Evolutionary conservation across 768 basidiomycete genomes (phyloP).

Genomic region (Boletellus ananiceps): DNA sequence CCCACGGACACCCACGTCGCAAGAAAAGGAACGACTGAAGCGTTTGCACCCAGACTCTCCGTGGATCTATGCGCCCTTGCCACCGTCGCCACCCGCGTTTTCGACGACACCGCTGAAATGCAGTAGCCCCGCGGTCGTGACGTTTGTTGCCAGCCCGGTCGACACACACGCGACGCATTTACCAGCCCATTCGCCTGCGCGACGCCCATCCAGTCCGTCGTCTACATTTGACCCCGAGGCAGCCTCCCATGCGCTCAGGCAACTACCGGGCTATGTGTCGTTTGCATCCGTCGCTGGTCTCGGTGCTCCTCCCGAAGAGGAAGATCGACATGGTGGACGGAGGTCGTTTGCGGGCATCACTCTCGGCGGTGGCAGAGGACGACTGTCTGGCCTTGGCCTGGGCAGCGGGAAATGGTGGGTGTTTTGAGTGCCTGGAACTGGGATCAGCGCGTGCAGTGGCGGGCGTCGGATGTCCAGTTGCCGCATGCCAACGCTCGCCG

Average conservation of each 20-base stretch:
- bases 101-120: constrained; percentile 29
- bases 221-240: constrained; percentile 60
- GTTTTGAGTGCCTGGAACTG: constrained; percentile 17
- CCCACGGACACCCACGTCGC: constrained; percentile 19
- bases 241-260: constrained; percentile 53
- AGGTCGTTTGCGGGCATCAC: constrained; percentile 14
- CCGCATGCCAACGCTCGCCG: constrained; percentile 5
- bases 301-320: constrained; percentile 51
- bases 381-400: constrained; percentile 23
- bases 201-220: constrained; percentile 12
- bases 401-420: constrained; percentile 32
- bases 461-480: background rate
- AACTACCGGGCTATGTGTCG: constrained; percentile 62
- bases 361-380: constrained; percentile 16
- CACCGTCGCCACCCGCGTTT: constrained; percentile 27
- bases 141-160: constrained; percentile 19
- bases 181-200: constrained; percentile 6
- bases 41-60: constrained; percentile 20
- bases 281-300: constrained; percentile 65
- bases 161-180: constrained; percentile 10
- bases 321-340: constrained; percentile 31
- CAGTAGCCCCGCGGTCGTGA: constrained; percentile 19
- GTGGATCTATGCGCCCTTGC: constrained; percentile 27
- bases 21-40: constrained; percentile 11
- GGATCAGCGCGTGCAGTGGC: constrained; percentile 4